Base-by-base conservation (phyloP, 352 stramenopile species). In the Pythium apleroticum region DNA sequence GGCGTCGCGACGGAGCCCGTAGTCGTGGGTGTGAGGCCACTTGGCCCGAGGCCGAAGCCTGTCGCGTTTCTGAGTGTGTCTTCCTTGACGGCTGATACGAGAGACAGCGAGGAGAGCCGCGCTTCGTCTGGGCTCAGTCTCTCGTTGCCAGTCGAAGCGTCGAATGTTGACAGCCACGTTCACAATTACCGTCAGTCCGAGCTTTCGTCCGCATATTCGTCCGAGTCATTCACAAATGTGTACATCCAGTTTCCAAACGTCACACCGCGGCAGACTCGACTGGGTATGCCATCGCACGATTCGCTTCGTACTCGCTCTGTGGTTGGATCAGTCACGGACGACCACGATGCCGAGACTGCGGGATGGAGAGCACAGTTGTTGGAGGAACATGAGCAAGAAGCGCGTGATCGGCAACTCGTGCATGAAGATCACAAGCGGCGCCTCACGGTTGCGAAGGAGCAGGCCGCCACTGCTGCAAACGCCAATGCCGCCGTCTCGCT, bases 201-300 rank as follows among this genome's bases (percentile, higher is more conserved):
- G 20, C n/a, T 25, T 6, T 11, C 19, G 43, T 11, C 22, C 17
- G 48, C 11, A 10, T 35, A 24, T 33, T 35, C 48, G 10, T 22
- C 17, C 17, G 39, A 58, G 10, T 63, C 60, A 19, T 73, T 55
- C 48, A 28, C 19, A 4, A 90, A 69, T 41, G 67, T 78, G 33
- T 88, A 88, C 53, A 73, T 91, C 30, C 82, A 89, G 46, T 91
- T 91, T 49, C 82, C 81, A 0, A 63, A 81, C 20, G 58, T 88
- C 1, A 20, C 63, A 12, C 80, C 82, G 0, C 68, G 73, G 7
- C 65, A 68, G 1, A 75, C 67, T 19, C 68, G 65, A 1, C 30
- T 89, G 1, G 52, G 46, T 1, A 22, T 45, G 20, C n/a, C n/a
- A n/a, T 14, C n/a, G 3, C 24, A 43, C 2, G 5, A 11, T 0